Evolutionary conservation across 352 stramenopile genomes (phyloP).

Genomic region (Pythium aristosporum): DNA sequence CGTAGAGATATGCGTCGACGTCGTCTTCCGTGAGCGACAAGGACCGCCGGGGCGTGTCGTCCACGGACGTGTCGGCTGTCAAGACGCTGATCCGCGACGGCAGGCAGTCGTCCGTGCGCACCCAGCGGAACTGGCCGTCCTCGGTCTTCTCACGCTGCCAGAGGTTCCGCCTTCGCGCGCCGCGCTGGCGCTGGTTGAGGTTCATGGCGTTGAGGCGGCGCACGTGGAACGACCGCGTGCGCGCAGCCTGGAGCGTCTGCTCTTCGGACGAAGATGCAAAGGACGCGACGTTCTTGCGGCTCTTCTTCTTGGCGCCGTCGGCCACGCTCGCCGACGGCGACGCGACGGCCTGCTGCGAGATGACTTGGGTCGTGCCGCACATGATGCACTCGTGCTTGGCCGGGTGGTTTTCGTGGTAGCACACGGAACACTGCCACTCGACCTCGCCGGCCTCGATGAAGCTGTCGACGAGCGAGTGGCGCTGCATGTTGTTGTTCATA

Average conservation of each 20-base stretch:
- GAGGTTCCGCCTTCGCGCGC: conserved; percentile 64
- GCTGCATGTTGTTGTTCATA: conserved; percentile 86
- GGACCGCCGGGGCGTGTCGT: background rate
- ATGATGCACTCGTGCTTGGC: conserved; percentile 81
- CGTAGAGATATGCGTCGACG: conserved; percentile 41
- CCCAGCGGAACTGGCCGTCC: conserved; percentile 78
- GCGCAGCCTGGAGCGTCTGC: conserved; percentile 44
- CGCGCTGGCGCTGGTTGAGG: conserved; percentile 73
- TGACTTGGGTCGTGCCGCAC: conserved; percentile 79
- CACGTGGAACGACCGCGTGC: conserved; percentile 80
- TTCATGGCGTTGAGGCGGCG: conserved; percentile 79
- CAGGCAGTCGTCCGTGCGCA: conserved; percentile 65
- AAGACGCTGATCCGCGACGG: conserved; percentile 67
- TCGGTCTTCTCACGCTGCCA: conserved; percentile 76
- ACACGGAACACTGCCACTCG: conserved; percentile 83
- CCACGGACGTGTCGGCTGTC: conserved; percentile 30
- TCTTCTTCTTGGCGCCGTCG: conserved; percentile 8
- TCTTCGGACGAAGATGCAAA: conserved; percentile 33
- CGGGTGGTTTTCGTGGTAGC: conserved; percentile 84
- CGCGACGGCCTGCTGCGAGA: conserved; percentile 56
- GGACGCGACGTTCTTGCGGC: conserved; percentile 27
- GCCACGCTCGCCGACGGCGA: conserved; percentile 27
- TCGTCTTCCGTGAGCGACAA: conserved; percentile 25
- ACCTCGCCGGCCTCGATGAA: conserved; percentile 65
- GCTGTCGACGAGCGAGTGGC: conserved; percentile 77